These are phyloP conservation scores for Aspergillus sp. DNA, from an alignment of 2,329 filamentous ascomycete genomes.

Conservation along the genomic window DNA sequence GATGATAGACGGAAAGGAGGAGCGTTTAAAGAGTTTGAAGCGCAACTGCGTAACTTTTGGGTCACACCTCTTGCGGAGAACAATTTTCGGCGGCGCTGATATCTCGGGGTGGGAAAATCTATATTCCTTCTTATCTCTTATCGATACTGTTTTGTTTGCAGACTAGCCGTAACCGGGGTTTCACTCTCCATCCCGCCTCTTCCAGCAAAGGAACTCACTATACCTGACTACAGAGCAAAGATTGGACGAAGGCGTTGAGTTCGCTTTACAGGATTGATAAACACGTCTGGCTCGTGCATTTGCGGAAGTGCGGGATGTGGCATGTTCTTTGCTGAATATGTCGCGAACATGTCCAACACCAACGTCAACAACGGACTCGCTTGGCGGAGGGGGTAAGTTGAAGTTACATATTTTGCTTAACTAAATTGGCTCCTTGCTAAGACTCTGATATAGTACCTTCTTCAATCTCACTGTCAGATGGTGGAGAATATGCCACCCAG, in stretches of 20 bases:
- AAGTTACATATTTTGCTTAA: not conserved
- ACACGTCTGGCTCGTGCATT: not conserved
- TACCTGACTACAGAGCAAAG: not conserved
- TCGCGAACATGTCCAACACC: slow-evolving; percentile 6
- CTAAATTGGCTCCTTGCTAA: not conserved
- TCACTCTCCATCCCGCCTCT: not conserved
- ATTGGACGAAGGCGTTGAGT: not conserved
- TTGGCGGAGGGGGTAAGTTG: slow-evolving; percentile 30
- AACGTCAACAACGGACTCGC: slow-evolving; percentile 35
- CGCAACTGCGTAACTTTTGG: not conserved
- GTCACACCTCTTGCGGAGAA: slow-evolving; percentile 1
- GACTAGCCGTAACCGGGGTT: slow-evolving; percentile 10
- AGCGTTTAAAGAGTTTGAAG: not conserved
- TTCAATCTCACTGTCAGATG: slow-evolving; percentile 34
- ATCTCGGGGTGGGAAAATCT: slow-evolving; percentile 30
- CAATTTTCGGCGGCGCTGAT: slow-evolving; percentile 30
- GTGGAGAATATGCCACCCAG: slow-evolving; percentile 36
- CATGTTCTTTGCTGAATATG: not conserved
- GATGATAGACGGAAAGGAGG: slow-evolving; percentile 22
- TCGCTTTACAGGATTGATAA: not conserved
- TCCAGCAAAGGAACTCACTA: not conserved
- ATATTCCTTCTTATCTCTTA: slow-evolving; percentile 38
- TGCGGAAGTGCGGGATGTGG: not conserved
- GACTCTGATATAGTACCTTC: slow-evolving; percentile 8
- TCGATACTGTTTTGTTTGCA: slow-evolving; percentile 20